Conservation (phyloP, 148 eudicot species). For the Cornus kousa region DNA sequence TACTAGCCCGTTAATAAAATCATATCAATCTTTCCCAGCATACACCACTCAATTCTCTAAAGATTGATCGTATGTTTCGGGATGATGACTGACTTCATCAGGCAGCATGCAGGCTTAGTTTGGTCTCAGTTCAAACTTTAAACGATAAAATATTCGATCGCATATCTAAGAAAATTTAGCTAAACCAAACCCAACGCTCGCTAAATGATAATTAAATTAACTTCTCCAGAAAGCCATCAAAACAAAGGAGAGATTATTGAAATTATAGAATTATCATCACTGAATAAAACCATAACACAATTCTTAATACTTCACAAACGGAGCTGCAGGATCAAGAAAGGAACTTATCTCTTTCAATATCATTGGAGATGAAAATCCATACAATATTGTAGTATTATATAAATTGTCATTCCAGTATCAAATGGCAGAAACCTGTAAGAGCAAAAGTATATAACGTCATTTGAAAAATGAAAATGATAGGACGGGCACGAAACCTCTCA, state of each 20-base stretch:
- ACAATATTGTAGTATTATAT: neutral
- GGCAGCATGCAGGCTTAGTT: too few relatives aligned
- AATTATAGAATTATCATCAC: slow-evolving; percentile 3
- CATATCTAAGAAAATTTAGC: too few relatives aligned
- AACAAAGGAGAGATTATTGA: neutral
- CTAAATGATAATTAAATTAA: too few relatives aligned
- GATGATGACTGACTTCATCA: too few relatives aligned
- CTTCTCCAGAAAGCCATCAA: neutral
- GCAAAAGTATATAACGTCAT: slow-evolving; percentile 2
- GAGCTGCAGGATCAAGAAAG: slow-evolving; percentile 8
- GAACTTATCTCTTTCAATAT: slow-evolving; percentile 11
- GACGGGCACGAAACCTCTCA: neutral
- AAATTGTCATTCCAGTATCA: slow-evolving; percentile 12
- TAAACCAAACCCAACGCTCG: too few relatives aligned
- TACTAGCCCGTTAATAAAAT: too few relatives aligned
- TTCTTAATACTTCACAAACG: neutral
- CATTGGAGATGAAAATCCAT: slow-evolving; percentile 1
- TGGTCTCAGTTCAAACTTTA: too few relatives aligned
- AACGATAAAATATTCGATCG: too few relatives aligned
- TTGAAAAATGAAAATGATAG: neutral
- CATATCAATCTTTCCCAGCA: too few relatives aligned
- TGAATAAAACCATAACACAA: neutral
- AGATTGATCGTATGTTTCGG: too few relatives aligned
- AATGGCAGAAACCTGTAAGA: slow-evolving; percentile 16
- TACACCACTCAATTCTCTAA: too few relatives aligned